Conservation (phyloP, 768 basidiomycete species). For the Zangia roseola region DNA sequence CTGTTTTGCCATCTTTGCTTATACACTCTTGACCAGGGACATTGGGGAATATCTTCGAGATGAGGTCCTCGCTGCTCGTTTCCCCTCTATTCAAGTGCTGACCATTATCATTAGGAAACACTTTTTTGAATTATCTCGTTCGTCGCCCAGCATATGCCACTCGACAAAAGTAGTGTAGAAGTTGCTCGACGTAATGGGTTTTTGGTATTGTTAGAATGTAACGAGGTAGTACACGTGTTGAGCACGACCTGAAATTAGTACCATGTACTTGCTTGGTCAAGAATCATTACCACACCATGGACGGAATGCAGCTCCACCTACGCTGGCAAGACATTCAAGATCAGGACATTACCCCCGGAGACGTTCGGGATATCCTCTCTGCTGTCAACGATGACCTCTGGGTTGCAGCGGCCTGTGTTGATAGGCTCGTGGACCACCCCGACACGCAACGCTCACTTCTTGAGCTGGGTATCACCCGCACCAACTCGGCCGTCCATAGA, state of each 20-base stretch:
- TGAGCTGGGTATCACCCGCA: slow-evolving; percentile 62
- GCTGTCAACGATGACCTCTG: slow-evolving; percentile 67
- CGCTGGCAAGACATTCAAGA: slow-evolving; percentile 60
- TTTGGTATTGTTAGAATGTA: background rate
- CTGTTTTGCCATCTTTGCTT: slow-evolving; percentile 2
- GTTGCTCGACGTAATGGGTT: slow-evolving; percentile 1
- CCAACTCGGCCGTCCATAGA: slow-evolving; percentile 45
- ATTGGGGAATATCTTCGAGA: slow-evolving; percentile 98
- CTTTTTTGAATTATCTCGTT: slow-evolving; percentile 53
- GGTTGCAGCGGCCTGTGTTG: slow-evolving; percentile 72
- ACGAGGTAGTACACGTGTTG: background rate
- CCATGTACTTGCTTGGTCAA: background rate
- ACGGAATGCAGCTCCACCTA: slow-evolving; percentile 38
- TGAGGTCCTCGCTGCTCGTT: slow-evolving; percentile 55
- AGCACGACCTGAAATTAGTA: background rate
- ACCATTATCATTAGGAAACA: slow-evolving; percentile 56
- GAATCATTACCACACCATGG: slow-evolving; percentile 29
- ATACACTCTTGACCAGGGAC: slow-evolving; percentile 53
- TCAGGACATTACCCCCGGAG: slow-evolving; percentile 52
- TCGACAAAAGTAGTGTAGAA: slow-evolving; percentile 33
- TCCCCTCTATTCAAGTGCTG: slow-evolving; percentile 8
- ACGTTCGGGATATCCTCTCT: slow-evolving; percentile 47
- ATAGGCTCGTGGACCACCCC: slow-evolving; percentile 61
- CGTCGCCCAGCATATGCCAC: slow-evolving; percentile 14
- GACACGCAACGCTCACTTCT: slow-evolving; percentile 57